Evolutionary conservation across 192 early-diverging fungal genomes (phyloP).

Genomic region (Backusella australiensis): DNA sequence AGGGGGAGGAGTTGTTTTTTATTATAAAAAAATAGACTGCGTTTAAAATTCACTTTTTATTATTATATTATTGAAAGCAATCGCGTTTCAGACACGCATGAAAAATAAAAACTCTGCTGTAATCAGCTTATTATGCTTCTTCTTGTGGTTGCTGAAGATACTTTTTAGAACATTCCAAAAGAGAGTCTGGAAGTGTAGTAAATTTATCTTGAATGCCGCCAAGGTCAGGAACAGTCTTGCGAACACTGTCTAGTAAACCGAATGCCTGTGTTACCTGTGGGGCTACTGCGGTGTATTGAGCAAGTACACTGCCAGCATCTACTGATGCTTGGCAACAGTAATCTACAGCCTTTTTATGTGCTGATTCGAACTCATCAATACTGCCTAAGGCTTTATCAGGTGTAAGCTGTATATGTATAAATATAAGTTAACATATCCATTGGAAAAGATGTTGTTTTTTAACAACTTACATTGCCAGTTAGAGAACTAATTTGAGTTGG

Average conservation of each 20-base stretch:
- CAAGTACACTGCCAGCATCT: too few relatives aligned
- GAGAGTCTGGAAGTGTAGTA: not conserved
- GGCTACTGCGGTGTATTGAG: too few relatives aligned
- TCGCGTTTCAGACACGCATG: not conserved
- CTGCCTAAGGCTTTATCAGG: not conserved
- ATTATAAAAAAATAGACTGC: not conserved
- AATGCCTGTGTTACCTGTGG: too few relatives aligned
- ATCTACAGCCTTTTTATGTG: not conserved
- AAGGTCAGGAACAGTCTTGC: not conserved
- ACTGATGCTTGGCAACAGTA: not conserved
- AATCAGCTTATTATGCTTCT: too few relatives aligned
- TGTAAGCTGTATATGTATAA: not conserved
- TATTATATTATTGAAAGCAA: not conserved
- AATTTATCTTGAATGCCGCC: not conserved
- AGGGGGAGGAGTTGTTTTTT: not conserved
- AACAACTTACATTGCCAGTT: not conserved
- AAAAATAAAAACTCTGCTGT: not conserved
- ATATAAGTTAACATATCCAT: not conserved
- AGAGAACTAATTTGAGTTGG: not conserved
- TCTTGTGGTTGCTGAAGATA: not conserved
- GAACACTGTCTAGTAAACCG: not conserved
- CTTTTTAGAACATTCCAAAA: not conserved
- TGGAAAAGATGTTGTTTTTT: not conserved
- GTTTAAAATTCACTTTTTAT: not conserved
- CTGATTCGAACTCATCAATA: not conserved